Percentiles rank a stretch among this genome's conserved stretches.
phyloP scores from a whole-genome alignment of 352 stramenopile genomes.

The Phytophthora melonis region DNA sequence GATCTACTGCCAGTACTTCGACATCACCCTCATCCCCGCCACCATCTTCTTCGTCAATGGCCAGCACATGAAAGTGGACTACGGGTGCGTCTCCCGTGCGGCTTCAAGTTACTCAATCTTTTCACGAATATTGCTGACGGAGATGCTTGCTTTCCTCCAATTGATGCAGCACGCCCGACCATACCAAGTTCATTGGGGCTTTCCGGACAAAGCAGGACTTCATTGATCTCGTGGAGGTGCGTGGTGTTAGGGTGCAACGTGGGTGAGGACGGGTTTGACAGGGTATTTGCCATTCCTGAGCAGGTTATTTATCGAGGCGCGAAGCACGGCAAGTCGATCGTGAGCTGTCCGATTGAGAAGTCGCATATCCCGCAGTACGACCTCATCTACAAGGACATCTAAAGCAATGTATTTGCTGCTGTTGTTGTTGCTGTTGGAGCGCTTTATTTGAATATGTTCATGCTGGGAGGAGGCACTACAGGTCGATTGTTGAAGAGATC shows the following conservation, averaged over 20 bases:
- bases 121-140: background rate
- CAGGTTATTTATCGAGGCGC: slow-evolving; percentile 88
- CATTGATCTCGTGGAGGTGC: slow-evolving; percentile 89
- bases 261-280: background rate
- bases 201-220: slow-evolving; percentile 83
- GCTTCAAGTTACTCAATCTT: background rate
- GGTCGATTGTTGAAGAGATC: slow-evolving; percentile 65
- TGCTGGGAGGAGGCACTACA: slow-evolving; percentile 42
- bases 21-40: slow-evolving; percentile 87
- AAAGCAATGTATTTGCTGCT: slow-evolving; percentile 2
- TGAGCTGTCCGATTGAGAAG: slow-evolving; percentile 81
- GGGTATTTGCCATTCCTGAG: background rate
- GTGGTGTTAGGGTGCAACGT: background rate
- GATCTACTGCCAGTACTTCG: slow-evolving; percentile 91
- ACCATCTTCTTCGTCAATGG: slow-evolving; percentile 91
- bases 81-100: slow-evolving; percentile 54
- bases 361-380: slow-evolving; percentile 84
- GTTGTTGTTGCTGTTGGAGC: background rate
- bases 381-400: slow-evolving; percentile 88
- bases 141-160: background rate
- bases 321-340: slow-evolving; percentile 82
- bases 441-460: slow-evolving; percentile 39
- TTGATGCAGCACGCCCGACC: slow-evolving; percentile 70
- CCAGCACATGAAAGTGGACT: slow-evolving; percentile 92
- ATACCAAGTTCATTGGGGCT: slow-evolving; percentile 90